Percentiles rank a stretch among this genome's conserved stretches.
These are phyloP conservation scores for Rhexocercosporidium sp. DNA, from an alignment of 2,329 filamentous ascomycete genomes.

Conservation along the genomic window DNA sequence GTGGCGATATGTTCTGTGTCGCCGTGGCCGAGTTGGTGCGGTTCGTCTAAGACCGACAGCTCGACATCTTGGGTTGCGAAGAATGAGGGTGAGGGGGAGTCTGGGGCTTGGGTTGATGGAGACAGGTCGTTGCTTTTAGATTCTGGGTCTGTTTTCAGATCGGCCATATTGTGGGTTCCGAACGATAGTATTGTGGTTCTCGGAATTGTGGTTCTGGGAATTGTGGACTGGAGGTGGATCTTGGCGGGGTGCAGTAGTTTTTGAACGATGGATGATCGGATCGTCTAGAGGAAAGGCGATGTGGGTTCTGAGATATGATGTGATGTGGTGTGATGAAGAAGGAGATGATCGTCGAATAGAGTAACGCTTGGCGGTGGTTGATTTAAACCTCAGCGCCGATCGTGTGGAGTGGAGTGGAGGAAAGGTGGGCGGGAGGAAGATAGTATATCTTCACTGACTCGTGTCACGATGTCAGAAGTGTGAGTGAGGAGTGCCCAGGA, in stretches of 20 bases:
- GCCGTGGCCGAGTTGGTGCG: neutral
- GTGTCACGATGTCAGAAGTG: too few relatives aligned
- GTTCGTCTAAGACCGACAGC: neutral
- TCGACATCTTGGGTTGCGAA: neutral
- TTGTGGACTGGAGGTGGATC: neutral
- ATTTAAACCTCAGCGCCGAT: neutral
- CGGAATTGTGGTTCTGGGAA: neutral
- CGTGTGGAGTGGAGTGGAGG: neutral
- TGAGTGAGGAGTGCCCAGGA: neutral
- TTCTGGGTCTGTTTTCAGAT: neutral
- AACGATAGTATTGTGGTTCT: neutral
- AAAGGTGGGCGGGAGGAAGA: neutral
- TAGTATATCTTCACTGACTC: conserved; percentile 4
- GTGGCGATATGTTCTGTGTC: neutral
- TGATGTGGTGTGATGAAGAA: neutral
- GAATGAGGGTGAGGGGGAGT: neutral
- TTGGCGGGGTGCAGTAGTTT: neutral
- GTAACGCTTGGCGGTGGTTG: conserved; percentile 5
- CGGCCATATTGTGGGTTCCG: neutral
- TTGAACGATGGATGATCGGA: neutral
- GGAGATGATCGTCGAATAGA: neutral
- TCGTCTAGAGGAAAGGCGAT: neutral
- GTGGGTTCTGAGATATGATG: neutral
- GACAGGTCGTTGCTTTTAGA: neutral
- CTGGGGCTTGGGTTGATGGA: neutral